These are phyloP conservation scores for Epichloe sibirici DNA, from an alignment of 2,329 filamentous ascomycete genomes.

Conservation along the genomic window DNA sequence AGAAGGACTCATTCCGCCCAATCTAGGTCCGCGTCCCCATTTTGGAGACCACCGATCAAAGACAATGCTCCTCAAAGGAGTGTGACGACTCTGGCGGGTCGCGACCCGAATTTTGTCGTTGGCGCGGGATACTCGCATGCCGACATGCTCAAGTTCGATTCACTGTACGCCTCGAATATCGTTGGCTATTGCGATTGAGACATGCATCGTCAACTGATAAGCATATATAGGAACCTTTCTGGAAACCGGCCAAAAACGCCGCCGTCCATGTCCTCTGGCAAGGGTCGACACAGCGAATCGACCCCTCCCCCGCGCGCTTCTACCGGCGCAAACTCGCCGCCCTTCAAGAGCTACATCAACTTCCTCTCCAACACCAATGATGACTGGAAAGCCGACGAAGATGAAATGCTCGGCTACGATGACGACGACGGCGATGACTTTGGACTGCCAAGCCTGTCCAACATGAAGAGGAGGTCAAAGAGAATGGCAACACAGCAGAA, in stretches of 20 bases:
- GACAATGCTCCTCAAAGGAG: conserved; percentile 40
- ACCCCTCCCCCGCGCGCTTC: conserved; percentile 45
- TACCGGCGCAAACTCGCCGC: conserved; percentile 45
- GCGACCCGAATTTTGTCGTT: conserved; percentile 64
- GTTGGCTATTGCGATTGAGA: background rate
- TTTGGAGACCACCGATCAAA: conserved; percentile 60
- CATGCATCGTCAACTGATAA: background rate
- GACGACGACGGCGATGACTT: conserved; percentile 93
- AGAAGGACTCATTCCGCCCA: conserved; percentile 11
- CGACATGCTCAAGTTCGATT: conserved; percentile 81
- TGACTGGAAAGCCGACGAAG: conserved; percentile 68
- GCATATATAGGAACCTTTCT: conserved; percentile 40
- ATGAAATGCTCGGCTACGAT: conserved; percentile 66
- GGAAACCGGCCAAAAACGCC: conserved; percentile 62
- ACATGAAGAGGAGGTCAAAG: conserved; percentile 65
- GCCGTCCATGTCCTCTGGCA: conserved; percentile 45
- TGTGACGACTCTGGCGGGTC: conserved; percentile 24
- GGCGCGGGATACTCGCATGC: conserved; percentile 95
- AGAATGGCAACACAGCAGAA: conserved; percentile 33
- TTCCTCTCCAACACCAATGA: conserved; percentile 73
- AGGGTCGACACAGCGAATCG: conserved; percentile 37
- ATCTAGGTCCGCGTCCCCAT: conserved; percentile 68
- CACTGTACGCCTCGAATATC: conserved; percentile 43
- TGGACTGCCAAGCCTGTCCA: conserved; percentile 82
- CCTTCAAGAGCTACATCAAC: conserved; percentile 64